Conservation (phyloP, 306 rosid genomes). For the Cicer arietinum region DNA sequence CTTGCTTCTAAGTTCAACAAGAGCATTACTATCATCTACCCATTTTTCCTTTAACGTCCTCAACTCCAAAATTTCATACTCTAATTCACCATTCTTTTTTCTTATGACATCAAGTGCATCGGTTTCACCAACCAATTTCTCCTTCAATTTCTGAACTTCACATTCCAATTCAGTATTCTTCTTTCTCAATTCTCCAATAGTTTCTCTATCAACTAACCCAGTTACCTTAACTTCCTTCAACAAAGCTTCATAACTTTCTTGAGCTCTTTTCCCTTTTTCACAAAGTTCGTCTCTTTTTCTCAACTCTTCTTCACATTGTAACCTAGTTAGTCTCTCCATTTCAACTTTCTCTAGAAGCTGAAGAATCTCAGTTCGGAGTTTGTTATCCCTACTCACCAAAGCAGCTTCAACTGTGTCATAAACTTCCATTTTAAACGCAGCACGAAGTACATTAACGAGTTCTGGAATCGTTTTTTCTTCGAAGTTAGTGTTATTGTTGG, state of each 20-base stretch:
- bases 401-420: neutral
- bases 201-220: neutral
- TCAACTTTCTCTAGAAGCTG: neutral
- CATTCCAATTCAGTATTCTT: neutral
- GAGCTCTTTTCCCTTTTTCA: neutral
- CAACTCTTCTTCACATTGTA: constrained; percentile 25
- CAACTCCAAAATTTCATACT: neutral
- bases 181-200: neutral
- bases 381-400: neutral
- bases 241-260: constrained; percentile 40
- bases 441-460: neutral
- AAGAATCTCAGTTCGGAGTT: neutral
- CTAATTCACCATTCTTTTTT: neutral
- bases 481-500: neutral
- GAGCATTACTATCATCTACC: neutral
- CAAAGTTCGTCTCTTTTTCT: constrained; percentile 23
- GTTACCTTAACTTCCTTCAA: constrained; percentile 22
- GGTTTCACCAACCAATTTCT: neutral
- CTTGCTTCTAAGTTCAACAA: constrained; percentile 13
- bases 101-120: neutral
- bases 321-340: neutral
- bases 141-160: constrained; percentile 9
- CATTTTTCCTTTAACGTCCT: constrained; percentile 6
- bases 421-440: neutral
- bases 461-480: neutral